Base-by-base conservation (phyloP, 192 early-diverging fungal species). In the Coemansia asiatica region DNA sequence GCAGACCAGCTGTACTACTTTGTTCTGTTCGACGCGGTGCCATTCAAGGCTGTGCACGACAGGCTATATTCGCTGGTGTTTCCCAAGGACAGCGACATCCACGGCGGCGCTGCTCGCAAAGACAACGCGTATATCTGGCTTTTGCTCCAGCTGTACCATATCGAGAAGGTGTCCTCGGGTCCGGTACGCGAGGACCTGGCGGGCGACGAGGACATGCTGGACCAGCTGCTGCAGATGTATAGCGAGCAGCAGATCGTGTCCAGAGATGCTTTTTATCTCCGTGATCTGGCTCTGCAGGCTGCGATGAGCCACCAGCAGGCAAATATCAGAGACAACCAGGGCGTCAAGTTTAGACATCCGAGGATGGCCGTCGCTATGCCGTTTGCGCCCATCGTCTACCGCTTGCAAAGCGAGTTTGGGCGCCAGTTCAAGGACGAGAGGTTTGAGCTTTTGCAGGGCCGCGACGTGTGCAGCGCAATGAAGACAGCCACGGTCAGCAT, bases 41-140 rank as follows among this genome's bases (percentile, higher is more conserved):
- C 85, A 19, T 90, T 87, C 73, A 75, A 81, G 38, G 81, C 75
- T 28, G 78, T 89, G 6, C 74, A 88, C 25, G 69, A 68, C 28
- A 82, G 86, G 29, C 83, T 87, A 44, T 84, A 85, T 67, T 38
- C 78, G 25, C 59, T 86, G 66, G 83, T 89, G 29, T 86, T 85
- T 59, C 78, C 79, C 31, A 59, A 63, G 21, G 83, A 85, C 72
- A 75, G 80, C 48, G 84, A 85, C 72, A 69, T 76, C 63, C 56
- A 76, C 57, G 64, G 75, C 44, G 40, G 74, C 61, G 68, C 74
- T 67, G 28, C 69, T 69, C 82, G 79, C 7, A 87, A 86, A 53
- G 91, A 92, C 76, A 92, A 92, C 74, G 79, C 83, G 28, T 85
- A 91, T 48, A 85, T 90, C 6, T 92, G 87, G 84, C 71, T 92